Conservation (phyloP, 106 monocot genomes). For the Dendrobium huoshanense region DNA sequence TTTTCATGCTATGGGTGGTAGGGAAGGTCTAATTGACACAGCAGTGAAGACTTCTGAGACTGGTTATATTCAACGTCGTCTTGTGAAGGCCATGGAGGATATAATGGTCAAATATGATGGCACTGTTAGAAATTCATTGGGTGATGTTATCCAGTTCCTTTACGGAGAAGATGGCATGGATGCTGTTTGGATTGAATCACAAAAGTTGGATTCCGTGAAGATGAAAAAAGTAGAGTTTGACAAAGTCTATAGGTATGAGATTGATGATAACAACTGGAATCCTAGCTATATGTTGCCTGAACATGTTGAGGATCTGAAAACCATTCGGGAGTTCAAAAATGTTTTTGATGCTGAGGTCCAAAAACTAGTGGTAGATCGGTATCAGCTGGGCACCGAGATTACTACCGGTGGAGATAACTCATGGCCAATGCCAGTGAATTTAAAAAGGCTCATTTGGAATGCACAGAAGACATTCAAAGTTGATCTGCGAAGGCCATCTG, state of each 20-base stretch:
- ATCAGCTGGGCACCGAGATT: slow-evolving; percentile 87
- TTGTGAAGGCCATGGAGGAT: slow-evolving; percentile 99
- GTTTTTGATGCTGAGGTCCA: slow-evolving; percentile 97
- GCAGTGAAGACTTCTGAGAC: slow-evolving; percentile 99
- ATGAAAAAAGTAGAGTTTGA: slow-evolving; percentile 90
- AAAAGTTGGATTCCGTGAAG: slow-evolving; percentile 88
- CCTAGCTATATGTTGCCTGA: slow-evolving; percentile 87
- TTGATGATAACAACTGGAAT: slow-evolving; percentile 82
- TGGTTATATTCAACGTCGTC: slow-evolving; percentile 91
- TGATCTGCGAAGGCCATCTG: slow-evolving; percentile 84
- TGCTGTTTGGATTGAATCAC: slow-evolving; percentile 95
- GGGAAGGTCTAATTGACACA: slow-evolving; percentile 98
- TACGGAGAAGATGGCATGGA: slow-evolving; percentile 99
- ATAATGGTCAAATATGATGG: slow-evolving; percentile 99
- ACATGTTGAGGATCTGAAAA: slow-evolving; percentile 93
- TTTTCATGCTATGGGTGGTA: slow-evolving; percentile 99
- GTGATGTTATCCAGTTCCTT: slow-evolving; percentile 96
- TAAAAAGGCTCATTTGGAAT: slow-evolving; percentile 97
- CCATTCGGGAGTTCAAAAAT: slow-evolving; percentile 83
- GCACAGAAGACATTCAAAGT: slow-evolving; percentile 97
- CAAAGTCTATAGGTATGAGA: slow-evolving; percentile 70
- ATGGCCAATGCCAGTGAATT: slow-evolving; percentile 91
- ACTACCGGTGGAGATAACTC: slow-evolving; percentile 82
- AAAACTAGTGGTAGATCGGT: slow-evolving; percentile 82
- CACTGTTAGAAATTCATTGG: slow-evolving; percentile 97